These are phyloP conservation scores for Pestalotiopsis sp. DNA, from an alignment of 2,329 filamentous ascomycete species.

Conservation along the genomic window DNA sequence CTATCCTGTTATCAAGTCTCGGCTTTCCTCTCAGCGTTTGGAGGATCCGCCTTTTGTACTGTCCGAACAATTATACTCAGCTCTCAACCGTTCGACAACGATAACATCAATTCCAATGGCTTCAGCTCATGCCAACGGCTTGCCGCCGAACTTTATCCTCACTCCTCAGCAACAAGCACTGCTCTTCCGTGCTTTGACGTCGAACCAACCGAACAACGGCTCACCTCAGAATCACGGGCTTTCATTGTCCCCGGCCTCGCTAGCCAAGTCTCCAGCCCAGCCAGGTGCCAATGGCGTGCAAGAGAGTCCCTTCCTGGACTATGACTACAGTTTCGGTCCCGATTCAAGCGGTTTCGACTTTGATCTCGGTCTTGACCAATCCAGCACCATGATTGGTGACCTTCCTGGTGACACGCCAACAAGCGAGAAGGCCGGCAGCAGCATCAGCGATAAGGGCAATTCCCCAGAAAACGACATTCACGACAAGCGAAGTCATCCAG, in stretches of 20 bases:
- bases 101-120: neutral
- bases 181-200: constrained; percentile 75
- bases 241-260: constrained; percentile 49
- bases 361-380: constrained; percentile 56
- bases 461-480: constrained; percentile 62
- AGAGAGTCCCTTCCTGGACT: constrained; percentile 83
- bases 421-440: constrained; percentile 19
- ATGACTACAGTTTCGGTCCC: constrained; percentile 74
- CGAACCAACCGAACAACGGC: constrained; percentile 55
- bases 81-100: neutral
- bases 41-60: neutral
- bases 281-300: constrained; percentile 57
- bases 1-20: neutral
- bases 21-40: neutral
- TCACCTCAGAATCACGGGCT: constrained; percentile 38
- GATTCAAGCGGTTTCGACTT: constrained; percentile 75
- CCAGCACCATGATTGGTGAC: constrained; percentile 75
- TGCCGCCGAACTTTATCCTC: constrained; percentile 64
- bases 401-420: constrained; percentile 55
- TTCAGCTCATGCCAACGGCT: constrained; percentile 27
- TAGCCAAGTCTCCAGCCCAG: constrained; percentile 52
- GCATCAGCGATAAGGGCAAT: constrained; percentile 51
- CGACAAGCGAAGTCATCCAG: constrained; percentile 75
- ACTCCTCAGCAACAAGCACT: constrained; percentile 78
- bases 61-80: neutral